phyloP scores from a whole-genome alignment of 495 filamentous ascomycete genomes.

The Hyphodiscus hymeniophilus region DNA sequence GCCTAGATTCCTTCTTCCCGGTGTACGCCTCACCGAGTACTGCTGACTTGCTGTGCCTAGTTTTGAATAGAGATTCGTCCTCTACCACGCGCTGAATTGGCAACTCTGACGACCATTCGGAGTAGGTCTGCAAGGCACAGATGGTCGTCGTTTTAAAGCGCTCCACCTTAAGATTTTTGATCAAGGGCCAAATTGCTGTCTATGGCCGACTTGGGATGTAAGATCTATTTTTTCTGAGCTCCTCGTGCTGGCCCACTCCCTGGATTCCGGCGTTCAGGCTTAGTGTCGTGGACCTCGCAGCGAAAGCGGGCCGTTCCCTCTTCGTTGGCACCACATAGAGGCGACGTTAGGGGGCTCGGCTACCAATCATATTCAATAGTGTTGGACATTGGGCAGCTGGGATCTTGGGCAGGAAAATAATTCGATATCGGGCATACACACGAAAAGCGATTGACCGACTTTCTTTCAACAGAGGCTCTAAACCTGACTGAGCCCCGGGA shows the following conservation, averaged over 20 bases:
- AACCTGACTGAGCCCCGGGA: not conserved
- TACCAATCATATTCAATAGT: not conserved
- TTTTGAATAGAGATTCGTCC: not conserved
- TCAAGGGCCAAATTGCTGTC: not conserved
- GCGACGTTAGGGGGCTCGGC: not conserved
- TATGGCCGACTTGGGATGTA: not conserved
- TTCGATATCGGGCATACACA: not conserved
- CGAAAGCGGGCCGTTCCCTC: not conserved
- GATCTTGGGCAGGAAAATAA: constrained; percentile 3
- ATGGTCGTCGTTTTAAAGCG: not conserved
- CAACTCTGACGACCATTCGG: not conserved
- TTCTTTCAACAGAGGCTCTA: not conserved
- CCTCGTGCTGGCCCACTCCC: not conserved
- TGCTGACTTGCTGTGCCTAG: too few species aligned
- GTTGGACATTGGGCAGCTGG: constrained; percentile 1
- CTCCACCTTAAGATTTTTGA: not conserved
- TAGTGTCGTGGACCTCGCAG: not conserved
- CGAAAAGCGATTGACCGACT: not conserved
- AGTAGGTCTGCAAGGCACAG: constrained; percentile 3
- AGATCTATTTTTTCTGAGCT: not conserved
- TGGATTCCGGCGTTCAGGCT: not conserved
- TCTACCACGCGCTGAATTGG: not conserved
- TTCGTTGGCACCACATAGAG: constrained; percentile 3
- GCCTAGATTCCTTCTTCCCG: too few species aligned
- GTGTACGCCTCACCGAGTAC: too few species aligned